Evolutionary conservation across 2,329 filamentous ascomycete genomes (phyloP).

Genomic region (Fusarium buxicola): DNA sequence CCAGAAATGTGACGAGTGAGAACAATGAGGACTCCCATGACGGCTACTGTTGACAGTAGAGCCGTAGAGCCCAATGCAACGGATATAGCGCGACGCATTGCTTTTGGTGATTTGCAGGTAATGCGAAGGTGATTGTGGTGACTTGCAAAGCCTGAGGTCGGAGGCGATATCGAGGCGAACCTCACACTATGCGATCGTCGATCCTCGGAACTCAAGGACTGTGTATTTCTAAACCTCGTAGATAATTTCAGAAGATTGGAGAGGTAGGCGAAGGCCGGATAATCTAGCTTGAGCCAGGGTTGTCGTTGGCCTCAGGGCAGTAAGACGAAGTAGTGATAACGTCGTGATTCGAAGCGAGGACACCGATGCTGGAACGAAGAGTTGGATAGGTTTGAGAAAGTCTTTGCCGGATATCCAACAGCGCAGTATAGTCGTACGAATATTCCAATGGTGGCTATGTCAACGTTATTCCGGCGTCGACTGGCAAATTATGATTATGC

Average conservation of each 20-base stretch:
- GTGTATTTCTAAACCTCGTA: background rate
- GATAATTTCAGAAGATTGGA: conserved; percentile 7
- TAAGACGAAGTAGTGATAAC: conserved; percentile 6
- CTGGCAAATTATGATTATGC: conserved; percentile 1
- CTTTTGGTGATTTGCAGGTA: conserved; percentile 16
- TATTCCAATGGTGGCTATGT: conserved; percentile 11
- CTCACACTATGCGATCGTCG: conserved; percentile 27
- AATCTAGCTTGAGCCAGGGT: conserved; percentile 24
- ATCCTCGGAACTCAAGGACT: conserved; percentile 7
- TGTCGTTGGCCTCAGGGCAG: conserved; percentile 13
- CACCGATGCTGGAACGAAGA: background rate
- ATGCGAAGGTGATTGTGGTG: conserved; percentile 4
- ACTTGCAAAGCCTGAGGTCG: conserved; percentile 20
- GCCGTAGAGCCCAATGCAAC: conserved; percentile 37
- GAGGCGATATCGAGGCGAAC: conserved; percentile 29
- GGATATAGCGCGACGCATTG: conserved; percentile 38
- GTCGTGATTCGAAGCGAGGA: conserved; percentile 4
- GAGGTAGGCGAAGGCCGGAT: conserved; percentile 20
- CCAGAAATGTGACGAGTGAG: conserved; percentile 35
- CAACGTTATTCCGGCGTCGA: conserved; percentile 7
- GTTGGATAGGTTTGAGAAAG: background rate
- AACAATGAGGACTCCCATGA: conserved; percentile 37
- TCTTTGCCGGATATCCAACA: background rate
- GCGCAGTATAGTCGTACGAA: background rate
- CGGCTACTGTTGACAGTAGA: conserved; percentile 37